Base-by-base conservation (phyloP, 129 eudicot genomes). In the Solidago caesia region DNA sequence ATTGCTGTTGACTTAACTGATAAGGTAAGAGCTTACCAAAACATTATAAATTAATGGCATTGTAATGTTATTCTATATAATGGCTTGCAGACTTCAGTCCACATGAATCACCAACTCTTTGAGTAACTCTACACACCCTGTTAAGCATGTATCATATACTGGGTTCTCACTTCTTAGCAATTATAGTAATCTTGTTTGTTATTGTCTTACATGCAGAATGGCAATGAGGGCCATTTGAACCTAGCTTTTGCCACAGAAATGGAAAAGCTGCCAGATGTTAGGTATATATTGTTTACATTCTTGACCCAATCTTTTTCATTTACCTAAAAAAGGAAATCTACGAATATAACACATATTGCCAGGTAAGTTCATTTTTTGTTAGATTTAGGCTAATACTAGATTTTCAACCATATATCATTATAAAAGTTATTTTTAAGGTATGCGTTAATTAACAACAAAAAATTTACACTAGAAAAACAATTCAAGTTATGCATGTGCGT, bases 1-100 rank as follows among this genome's bases (percentile, higher is more conserved):
- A 75, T 91, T 71, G 99, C 93, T 45, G 84, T 95, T 75, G 97
- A 95, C 87, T 82, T 95, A 61, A 95, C 97, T 16, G 90, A 95
- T 81, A 82, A 95, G 90, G 99, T 89, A 74, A 82, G 71, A 56
- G 29, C 33, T 67, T 49, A 25, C 78, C 21, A 8, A 43, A 75
- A 16, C 51, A 16, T 39, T 46, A 65, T 8, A 41, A 77, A 7
- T 21, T 69, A 59, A 49, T 59, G 16, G 70, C 63, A 63, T 49
- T 51, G 53, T 66, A 12, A 66, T 53, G 16, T 42, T 65, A 65
- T 66, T 43, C 29, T 44, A 55, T 65, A 62, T 64, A 33, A 41
- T 42, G 66, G 42, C 53, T 39, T 29, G 45, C 10, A 12, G 12
- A 29, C 44, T 12, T 62, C 16, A 33, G 45, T 33, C 45, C 33